These are phyloP conservation scores for Periconia digitata DNA, from an alignment of 2,329 filamentous ascomycete genomes.

Conservation along the genomic window DNA sequence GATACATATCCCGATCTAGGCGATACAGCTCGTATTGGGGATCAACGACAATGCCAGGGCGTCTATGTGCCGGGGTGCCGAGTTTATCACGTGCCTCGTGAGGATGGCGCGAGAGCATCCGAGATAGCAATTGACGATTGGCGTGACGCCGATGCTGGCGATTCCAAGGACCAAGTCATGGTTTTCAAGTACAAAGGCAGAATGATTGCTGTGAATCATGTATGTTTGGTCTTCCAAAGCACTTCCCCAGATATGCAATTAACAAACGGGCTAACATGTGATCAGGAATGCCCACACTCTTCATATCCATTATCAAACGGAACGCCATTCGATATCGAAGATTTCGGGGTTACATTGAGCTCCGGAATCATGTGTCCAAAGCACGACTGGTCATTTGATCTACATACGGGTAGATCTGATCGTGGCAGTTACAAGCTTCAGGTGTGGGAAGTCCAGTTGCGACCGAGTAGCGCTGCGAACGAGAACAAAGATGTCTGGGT, in stretches of 20 bases:
- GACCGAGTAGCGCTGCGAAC: conserved; percentile 17
- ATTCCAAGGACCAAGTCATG: conserved; percentile 60
- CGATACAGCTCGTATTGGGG: conserved; percentile 14
- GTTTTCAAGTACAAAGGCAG: conserved; percentile 65
- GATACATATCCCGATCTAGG: conserved; percentile 23
- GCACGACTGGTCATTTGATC: conserved; percentile 71
- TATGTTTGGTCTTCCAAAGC: conserved; percentile 34
- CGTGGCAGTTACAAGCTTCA: conserved; percentile 63
- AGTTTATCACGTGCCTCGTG: conserved; percentile 25
- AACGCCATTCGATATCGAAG: conserved; percentile 69
- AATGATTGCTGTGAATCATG: conserved; percentile 70
- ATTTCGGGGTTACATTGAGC: conserved; percentile 66
- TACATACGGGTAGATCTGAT: conserved; percentile 64
- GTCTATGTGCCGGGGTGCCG: conserved; percentile 20
- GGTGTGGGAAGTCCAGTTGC: conserved; percentile 64
- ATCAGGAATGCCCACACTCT: conserved; percentile 62
- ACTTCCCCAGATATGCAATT: too few relatives aligned
- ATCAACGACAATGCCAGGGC: conserved; percentile 19
- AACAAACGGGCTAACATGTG: conserved; percentile 1
- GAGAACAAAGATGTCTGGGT: conserved; percentile 30
- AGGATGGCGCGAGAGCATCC: conserved; percentile 19
- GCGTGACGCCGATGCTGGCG: conserved; percentile 20
- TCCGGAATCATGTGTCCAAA: conserved; percentile 68
- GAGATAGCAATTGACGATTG: conserved; percentile 28
- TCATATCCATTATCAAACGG: conserved; percentile 67